Evolutionary conservation across 2,329 filamentous ascomycete species (phyloP).

Genomic region (Dactylellina haptotyla): DNA sequence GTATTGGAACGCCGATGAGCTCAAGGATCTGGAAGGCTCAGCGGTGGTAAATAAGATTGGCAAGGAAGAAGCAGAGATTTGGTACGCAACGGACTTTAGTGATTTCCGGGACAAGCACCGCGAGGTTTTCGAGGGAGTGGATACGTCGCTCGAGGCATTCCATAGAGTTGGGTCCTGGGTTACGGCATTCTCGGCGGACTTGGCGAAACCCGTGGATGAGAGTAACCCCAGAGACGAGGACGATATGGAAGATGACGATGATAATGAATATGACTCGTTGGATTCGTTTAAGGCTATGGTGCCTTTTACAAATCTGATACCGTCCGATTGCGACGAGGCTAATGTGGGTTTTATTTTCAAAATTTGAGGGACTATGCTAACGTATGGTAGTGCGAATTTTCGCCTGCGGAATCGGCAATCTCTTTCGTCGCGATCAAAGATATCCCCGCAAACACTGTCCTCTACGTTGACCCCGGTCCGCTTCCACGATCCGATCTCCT

Average conservation of each 20-base stretch:
- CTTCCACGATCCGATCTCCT: conserved; percentile 84
- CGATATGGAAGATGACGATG: conserved; percentile 68
- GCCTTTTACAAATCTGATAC: conserved; percentile 87
- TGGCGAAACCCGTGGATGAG: conserved; percentile 65
- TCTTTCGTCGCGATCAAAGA: conserved; percentile 76
- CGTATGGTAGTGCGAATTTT: conserved; percentile 33
- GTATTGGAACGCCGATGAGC: conserved; percentile 81
- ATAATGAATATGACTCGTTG: conserved; percentile 72
- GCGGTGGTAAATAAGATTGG: conserved; percentile 81
- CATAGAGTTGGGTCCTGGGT: conserved; percentile 88
- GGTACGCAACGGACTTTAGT: conserved; percentile 56
- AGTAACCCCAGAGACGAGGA: background rate
- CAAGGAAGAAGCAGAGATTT: conserved; percentile 72
- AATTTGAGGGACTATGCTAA: conserved; percentile 13
- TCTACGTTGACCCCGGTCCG: conserved; percentile 89
- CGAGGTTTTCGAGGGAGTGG: conserved; percentile 63
- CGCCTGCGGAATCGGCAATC: conserved; percentile 67
- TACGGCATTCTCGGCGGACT: conserved; percentile 92
- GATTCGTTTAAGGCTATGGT: conserved; percentile 79
- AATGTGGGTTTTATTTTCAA: conserved; percentile 68
- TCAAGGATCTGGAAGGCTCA: conserved; percentile 78
- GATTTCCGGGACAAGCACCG: conserved; percentile 69
- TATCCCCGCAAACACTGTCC: conserved; percentile 77
- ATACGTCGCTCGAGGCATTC: conserved; percentile 68
- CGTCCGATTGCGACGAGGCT: conserved; percentile 83